A percentile compares a stretch with the other conserved stretches of the same genome.
phyloP scores from a whole-genome alignment of 139 green algal genomes.

The Micractinium conductrix region DNA sequence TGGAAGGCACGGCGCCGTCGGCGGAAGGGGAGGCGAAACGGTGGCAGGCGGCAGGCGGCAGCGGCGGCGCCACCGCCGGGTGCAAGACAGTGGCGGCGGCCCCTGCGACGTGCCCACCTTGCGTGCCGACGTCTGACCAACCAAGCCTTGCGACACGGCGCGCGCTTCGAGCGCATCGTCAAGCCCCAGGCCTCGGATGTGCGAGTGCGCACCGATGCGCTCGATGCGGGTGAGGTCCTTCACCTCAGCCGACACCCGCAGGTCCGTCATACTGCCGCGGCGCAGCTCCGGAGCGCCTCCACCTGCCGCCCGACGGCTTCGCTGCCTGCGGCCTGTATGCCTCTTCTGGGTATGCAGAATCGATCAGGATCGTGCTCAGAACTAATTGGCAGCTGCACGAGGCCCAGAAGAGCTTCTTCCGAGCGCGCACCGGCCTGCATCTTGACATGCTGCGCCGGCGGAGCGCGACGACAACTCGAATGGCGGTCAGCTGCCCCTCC shows the following conservation, averaged over 20 bases:
- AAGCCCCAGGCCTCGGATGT: constrained; percentile 97
- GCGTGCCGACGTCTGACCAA: constrained; percentile 89
- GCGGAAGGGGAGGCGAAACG: not conserved
- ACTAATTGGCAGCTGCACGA: not conserved
- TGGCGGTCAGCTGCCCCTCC: too few relatives aligned
- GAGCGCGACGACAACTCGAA: too few relatives aligned
- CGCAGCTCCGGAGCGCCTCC: not conserved
- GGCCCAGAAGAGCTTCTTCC: too few relatives aligned
- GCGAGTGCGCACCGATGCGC: constrained; percentile 96
- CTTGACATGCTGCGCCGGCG: too few relatives aligned
- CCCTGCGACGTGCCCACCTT: constrained; percentile 69
- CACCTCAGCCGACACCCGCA: constrained; percentile 82
- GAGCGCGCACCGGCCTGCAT: too few relatives aligned
- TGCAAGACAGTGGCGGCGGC: too few relatives aligned
- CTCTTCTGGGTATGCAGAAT: too few relatives aligned
- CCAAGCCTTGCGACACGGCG: constrained; percentile 95
- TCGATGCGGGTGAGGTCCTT: constrained; percentile 96
- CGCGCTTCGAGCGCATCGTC: constrained; percentile 95
- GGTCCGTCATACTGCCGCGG: constrained; percentile 46
- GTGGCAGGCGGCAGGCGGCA: not conserved
- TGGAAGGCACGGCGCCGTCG: not conserved
- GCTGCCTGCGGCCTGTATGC: not conserved
- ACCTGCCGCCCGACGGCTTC: not conserved
- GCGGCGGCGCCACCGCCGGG: not conserved
- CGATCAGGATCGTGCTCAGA: not conserved